These are phyloP conservation scores for Malassezia sp. DNA, from an alignment of 1,284 basidiomycete species.

Conservation along the genomic window DNA sequence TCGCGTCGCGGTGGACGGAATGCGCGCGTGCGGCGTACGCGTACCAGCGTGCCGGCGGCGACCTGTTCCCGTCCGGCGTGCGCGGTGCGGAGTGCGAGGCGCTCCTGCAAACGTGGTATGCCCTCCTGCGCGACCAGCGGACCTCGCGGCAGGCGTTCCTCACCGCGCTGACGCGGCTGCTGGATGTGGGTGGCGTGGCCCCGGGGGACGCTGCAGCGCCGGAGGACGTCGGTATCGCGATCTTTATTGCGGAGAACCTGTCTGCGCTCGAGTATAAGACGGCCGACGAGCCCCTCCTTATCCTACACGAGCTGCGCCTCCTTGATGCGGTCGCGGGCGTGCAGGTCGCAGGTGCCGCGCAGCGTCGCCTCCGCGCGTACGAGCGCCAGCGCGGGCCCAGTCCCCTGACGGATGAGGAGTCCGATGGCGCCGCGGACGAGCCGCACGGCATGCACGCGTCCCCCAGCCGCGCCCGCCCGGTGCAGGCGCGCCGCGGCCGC, in stretches of 20 bases:
- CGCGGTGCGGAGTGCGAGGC: constrained; percentile 56
- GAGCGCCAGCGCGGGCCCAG: constrained; percentile 13
- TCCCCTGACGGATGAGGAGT: constrained; percentile 17
- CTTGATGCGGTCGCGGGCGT: constrained; percentile 73
- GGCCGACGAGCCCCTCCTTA: constrained; percentile 76
- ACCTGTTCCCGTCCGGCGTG: not conserved
- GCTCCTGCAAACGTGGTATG: constrained; percentile 77
- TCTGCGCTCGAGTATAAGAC: constrained; percentile 83
- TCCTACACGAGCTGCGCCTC: constrained; percentile 68
- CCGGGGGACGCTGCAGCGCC: constrained; percentile 49
- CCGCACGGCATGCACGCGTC: too few relatives aligned
- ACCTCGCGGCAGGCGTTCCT: constrained; percentile 71
- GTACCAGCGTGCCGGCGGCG: constrained; percentile 55
- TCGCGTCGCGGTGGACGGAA: constrained; percentile 71
- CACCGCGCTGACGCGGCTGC: constrained; percentile 65
- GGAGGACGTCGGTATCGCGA: constrained; percentile 55
- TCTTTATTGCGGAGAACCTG: constrained; percentile 90
- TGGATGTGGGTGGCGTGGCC: too few relatives aligned
- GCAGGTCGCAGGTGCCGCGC: constrained; percentile 51
- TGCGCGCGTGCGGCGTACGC: constrained; percentile 69
- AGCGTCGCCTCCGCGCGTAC: constrained; percentile 24
- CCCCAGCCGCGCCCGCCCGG: too few relatives aligned
- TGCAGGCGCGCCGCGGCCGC: not conserved
- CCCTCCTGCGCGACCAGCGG: constrained; percentile 78
- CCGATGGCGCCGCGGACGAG: constrained; percentile 1